These are phyloP conservation scores for Acanthamoeba sp. DNA, from an alignment of 208 protist species.

Conservation along the genomic window DNA sequence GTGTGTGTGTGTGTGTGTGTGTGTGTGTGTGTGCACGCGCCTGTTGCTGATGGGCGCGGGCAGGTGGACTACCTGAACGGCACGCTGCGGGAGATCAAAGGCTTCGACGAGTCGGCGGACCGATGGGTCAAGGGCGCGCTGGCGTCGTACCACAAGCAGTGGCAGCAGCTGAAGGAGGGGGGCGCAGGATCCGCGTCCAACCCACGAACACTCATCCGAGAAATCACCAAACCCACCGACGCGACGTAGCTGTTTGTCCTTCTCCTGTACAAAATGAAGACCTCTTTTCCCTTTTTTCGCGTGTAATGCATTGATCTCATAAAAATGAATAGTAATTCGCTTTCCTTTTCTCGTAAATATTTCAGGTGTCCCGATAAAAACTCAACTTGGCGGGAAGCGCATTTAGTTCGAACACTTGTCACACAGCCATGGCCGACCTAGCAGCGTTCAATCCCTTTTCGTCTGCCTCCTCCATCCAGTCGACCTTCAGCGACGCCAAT, in stretches of 20 bases:
- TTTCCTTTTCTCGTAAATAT: no score
- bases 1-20: neutral
- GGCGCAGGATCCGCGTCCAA: neutral
- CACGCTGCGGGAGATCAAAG: neutral
- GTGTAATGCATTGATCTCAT: no score
- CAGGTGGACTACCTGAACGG: conserved; percentile 24
- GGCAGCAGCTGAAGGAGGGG: neutral
- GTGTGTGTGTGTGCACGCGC: neutral
- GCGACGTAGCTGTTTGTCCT: neutral
- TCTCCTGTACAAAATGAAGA: neutral
- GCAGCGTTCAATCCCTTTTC: neutral
- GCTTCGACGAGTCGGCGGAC: neutral
- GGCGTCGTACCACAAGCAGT: neutral
- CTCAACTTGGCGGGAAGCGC: neutral
- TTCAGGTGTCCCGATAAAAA: neutral
- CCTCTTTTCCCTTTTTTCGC: no score
- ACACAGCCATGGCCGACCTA: neutral
- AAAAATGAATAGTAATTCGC: no score
- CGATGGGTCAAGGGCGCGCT: neutral
- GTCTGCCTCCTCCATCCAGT: no score
- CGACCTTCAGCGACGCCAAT: neutral
- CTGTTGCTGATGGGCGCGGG: no score
- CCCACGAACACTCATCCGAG: neutral
- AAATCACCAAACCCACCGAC: neutral
- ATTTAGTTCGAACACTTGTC: neutral